Base-by-base conservation (phyloP, 2,329 filamentous ascomycete genomes). In the Rhinocladiella similis region DNA sequence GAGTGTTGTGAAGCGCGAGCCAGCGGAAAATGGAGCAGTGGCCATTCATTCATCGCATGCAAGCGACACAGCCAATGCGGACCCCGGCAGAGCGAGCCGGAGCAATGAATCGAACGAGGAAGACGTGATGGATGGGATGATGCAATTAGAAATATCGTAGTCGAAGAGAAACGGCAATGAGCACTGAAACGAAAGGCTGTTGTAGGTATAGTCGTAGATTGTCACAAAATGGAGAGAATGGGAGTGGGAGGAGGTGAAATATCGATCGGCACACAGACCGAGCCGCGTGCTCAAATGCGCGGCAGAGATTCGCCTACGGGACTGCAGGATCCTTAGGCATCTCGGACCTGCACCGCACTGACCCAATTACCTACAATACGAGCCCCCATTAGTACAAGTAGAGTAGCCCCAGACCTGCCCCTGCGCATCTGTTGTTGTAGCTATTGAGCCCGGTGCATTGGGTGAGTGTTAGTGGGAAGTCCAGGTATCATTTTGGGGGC, bases 211-310 rank as follows among this genome's bases (percentile, higher is more conserved):
- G 6, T 12, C 10, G 29, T 25, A 25, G 29, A 3, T 33, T 33
- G 29, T 33, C 39, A 9, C 3, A 18, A 33, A 7, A 3, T 33
- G 5, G 29, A n/a, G n/a, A 33, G 29, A 33, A 12, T 12, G 10
- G 10, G 41, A 22, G 10, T 9, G 6, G 10, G 29, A 33, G 3
- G 29, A 33, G 29, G 29, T 33, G 7, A 33, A 33, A 33, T 33
- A 33, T 33, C 29, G 20, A 27, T 29, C 43, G 43, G 43, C 43
- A 46, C 43, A 46, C 43, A 46, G 43, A 46, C 43, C 43, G 43
- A 46, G 43, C 43, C 43, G 22, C 43, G 43, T 46, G 43, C 20
- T 25, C 25, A 22, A 46, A 27, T 27, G 43, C 20, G 43, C 43
- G n/a, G 20, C 43, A n/a, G n/a, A 46, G 38, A 46, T 46, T 46